A percentile compares a stretch with the other conserved stretches of the same genome.
Evolutionary conservation across 345 rosid genomes (phyloP).

Genomic region (Brassica cretica): DNA sequence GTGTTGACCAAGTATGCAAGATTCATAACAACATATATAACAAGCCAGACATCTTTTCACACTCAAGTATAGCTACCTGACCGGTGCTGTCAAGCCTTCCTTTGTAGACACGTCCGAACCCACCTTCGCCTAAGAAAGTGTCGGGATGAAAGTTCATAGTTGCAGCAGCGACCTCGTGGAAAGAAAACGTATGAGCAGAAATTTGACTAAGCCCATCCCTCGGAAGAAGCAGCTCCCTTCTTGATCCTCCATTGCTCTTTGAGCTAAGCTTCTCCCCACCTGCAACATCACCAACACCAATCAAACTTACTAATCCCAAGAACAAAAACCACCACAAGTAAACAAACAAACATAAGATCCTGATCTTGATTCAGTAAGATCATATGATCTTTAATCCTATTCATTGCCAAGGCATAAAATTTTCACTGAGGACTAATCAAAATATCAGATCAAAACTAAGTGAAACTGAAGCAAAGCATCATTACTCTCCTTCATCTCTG

Average conservation of each 20-base stretch:
- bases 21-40: neutral
- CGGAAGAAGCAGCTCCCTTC: slow-evolving; percentile 54
- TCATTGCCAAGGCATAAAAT: too few relatives aligned
- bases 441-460: too few relatives aligned
- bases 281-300: slow-evolving; percentile 46
- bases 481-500: neutral
- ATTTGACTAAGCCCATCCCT: slow-evolving; percentile 67
- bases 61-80: slow-evolving; percentile 55
- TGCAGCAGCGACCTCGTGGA: slow-evolving; percentile 88
- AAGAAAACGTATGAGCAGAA: slow-evolving; percentile 87
- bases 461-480: too few relatives aligned
- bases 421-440: too few relatives aligned
- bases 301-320: neutral
- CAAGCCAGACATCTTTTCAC: neutral
- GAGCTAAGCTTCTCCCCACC: slow-evolving; percentile 75
- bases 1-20: neutral
- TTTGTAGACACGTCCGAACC: slow-evolving; percentile 93
- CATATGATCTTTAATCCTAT: slow-evolving; percentile 20
- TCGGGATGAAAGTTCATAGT: slow-evolving; percentile 91
- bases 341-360: slow-evolving; percentile 33
- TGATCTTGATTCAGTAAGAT: slow-evolving; percentile 19
- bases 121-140: slow-evolving; percentile 95
- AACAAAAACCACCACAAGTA: neutral
- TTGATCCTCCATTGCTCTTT: slow-evolving; percentile 65
- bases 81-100: slow-evolving; percentile 86